Base-by-base conservation (phyloP, 768 basidiomycete species). In the Rhodotorula sphaerocarpa region DNA sequence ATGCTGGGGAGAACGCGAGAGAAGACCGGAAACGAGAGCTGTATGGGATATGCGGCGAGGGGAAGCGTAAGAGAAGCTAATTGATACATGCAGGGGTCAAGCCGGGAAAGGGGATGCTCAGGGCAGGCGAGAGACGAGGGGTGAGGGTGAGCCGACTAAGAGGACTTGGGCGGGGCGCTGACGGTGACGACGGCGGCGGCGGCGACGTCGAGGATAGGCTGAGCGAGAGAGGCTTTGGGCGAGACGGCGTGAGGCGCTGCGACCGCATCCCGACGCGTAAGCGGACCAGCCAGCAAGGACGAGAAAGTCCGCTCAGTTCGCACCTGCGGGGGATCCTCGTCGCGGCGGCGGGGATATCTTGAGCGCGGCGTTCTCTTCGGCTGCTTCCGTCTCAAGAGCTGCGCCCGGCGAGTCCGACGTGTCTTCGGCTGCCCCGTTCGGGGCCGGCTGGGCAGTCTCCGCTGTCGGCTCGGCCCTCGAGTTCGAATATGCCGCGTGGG, bases 171-270 rank as follows among this genome's bases (percentile, higher is more conserved):
- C 1, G 50, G 23, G 11, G 31, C 30, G 11, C 12, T 33, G 33
- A 11, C 28, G 20, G 50, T 23, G 31, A 50, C 31, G 16, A 39
- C 36, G 36, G 50, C 30, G 1, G 42, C 59, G 51, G 46, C 50
- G 31, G 43, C 55, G 18, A 55, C 57, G 50, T 65, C 58, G 50
- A 60, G 59, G 28, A 57, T 50, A 3, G 59, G 64, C 33, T 57
- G 55, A 1, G 59, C 64, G 1, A 50, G 50, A 12, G 50, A 44
- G 4, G 59, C 64, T 31, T 61, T 61, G 3, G 58, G 59, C 20
- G 59, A 61, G 42, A 57, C 36, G 25, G 59, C 52, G 34, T 21
- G 55, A 41, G 31, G 55, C 1, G 59, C 58, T 60, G 54, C 18
- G n/a, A 1, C 25, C 20, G 23, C n/a, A n/a, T n/a, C n/a, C n/a